These are phyloP conservation scores for Exophiala sp. DNA, from an alignment of 2,329 filamentous ascomycete species.

Conservation along the genomic window DNA sequence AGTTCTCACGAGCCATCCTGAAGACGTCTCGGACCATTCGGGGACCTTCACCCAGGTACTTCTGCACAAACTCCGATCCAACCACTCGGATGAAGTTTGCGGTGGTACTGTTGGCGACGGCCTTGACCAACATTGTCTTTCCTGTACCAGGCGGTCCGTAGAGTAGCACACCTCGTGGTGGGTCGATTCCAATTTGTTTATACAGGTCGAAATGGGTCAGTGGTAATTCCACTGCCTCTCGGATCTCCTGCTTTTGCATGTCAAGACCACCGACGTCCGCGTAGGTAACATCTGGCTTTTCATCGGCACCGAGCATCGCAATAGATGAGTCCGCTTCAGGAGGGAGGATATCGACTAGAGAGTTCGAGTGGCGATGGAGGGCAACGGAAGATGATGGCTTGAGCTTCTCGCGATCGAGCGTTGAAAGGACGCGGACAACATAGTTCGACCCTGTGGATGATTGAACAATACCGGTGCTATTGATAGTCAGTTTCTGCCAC, in stretches of 20 bases:
- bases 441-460: constrained; percentile 98
- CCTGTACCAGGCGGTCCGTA: constrained; percentile 94
- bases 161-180: constrained; percentile 87
- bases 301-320: constrained; percentile 90
- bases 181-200: constrained; percentile 98
- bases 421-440: constrained; percentile 95
- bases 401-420: constrained; percentile 93
- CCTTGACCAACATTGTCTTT: constrained; percentile 97
- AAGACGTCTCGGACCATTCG: constrained; percentile 99
- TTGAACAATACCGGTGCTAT: constrained; percentile 93
- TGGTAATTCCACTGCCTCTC: constrained; percentile 93
- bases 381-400: constrained; percentile 98
- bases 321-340: constrained; percentile 98
- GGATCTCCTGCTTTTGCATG: constrained; percentile 99
- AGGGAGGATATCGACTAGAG: constrained; percentile 96
- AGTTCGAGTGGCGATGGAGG: constrained; percentile 96
- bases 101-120: constrained; percentile 95
- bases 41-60: constrained; percentile 94
- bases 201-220: constrained; percentile 98
- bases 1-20: constrained; percentile 97
- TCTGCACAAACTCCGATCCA: constrained; percentile 97
- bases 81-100: constrained; percentile 98
- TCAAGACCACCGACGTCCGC: constrained; percentile 95
- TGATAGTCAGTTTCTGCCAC: constrained; percentile 20
- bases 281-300: constrained; percentile 98